phyloP scores from a whole-genome alignment of 441 rosid genomes.

The Oxalis stricta region DNA sequence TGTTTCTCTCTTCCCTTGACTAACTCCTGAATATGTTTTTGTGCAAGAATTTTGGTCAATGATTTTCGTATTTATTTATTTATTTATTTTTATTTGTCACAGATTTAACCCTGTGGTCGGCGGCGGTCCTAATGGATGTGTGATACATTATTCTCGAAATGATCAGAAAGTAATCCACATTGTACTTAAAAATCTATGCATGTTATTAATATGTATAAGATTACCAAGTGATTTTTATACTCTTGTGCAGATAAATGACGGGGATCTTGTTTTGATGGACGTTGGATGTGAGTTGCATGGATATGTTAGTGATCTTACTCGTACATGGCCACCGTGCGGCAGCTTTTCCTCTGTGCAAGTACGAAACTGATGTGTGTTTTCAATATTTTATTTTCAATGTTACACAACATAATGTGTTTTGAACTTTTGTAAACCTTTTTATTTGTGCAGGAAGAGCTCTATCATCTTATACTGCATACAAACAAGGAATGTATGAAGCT shows the following conservation, averaged over 20 bases:
- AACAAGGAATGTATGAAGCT: conserved; percentile 63
- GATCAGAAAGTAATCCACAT: conserved; percentile 52
- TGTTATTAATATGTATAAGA: background rate
- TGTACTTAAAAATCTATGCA: conserved; percentile 1
- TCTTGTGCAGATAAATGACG: conserved; percentile 53
- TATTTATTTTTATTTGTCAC: conserved; percentile 10
- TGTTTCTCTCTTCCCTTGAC: conserved; percentile 15
- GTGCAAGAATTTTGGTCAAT: conserved; percentile 2
- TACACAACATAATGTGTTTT: no score
- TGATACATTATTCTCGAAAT: conserved; percentile 90
- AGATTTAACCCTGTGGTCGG: conserved; percentile 97
- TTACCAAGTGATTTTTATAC: background rate
- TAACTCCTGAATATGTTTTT: background rate
- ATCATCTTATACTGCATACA: conserved; percentile 75
- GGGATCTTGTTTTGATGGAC: conserved; percentile 90
- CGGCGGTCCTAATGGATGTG: conserved; percentile 76
- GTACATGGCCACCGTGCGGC: conserved; percentile 95
- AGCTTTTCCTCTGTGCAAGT: conserved; percentile 69
- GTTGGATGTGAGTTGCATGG: conserved; percentile 96
- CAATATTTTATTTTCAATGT: no score
- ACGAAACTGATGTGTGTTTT: no score
- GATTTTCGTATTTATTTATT: conserved; percentile 4
- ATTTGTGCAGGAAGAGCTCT: conserved; percentile 54
- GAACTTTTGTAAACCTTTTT: background rate
- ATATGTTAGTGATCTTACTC: conserved; percentile 90